Evolutionary conservation across 108 stramenopile genomes (phyloP), one percentile per base, ranked within the genome.

Genomic region (Discostella stelligeroides): DNA sequence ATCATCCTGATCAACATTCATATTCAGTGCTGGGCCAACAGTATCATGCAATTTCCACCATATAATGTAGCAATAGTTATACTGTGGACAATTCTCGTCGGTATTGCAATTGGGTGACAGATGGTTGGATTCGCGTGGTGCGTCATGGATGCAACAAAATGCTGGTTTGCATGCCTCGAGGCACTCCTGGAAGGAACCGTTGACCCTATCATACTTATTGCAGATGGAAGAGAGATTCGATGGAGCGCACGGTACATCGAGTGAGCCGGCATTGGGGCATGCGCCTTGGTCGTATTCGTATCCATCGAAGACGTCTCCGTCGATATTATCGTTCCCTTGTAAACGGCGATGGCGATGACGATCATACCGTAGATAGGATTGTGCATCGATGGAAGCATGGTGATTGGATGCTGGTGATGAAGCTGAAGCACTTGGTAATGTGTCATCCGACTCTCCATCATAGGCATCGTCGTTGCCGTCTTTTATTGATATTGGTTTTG

Each of bases 41-140:
- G 84, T 85, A 58, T 82, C 78, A 25, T 79, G 72, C 12, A 85
- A 60, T 29, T 82, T 82, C 81, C 81, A 85, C 84, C 84, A 85
- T 23, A 72, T 68, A 27, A 85, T 80, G 37, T 85, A 85, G 29
- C 84, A 85, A 23, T 73, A 68, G 25, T 70, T 62, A 18, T 82
- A 85, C 14, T 59, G 28, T 20, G 66, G 48, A 48, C 84, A 85
- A 41, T 85, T 83, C 58, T 69, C 73, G 37, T 84, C 80, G 10
- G 59, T 58, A 53, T 77, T 81, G 66, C 83, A 84, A 51, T 72
- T 82, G 20, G 84, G 77, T 13, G 77, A 61, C 25, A 75, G 29
- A 30, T 15, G 65, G 58, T 77, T 77, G 17, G 63, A 37, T 11
- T 70, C 68, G 2, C 38, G 47, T 46, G 67, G 66, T 0, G 82